Evolutionary conservation across 2,329 filamentous ascomycete species (phyloP).

Genomic region (Peltaster fructicola): DNA sequence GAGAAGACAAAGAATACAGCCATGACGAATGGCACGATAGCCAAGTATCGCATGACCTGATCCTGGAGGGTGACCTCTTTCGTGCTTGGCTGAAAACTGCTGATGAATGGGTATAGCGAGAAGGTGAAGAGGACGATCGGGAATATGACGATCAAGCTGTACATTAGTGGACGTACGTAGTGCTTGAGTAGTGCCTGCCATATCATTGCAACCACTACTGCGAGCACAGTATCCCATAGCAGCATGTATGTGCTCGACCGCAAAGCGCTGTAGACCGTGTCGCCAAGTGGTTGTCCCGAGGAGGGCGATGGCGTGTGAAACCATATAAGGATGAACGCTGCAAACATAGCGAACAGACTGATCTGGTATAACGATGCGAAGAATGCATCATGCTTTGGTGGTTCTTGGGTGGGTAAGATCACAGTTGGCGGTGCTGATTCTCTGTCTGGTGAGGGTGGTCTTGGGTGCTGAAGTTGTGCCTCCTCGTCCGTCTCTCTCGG

Average conservation of each 20-base stretch:
- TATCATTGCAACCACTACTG: constrained; percentile 67
- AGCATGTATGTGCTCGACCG: constrained; percentile 78
- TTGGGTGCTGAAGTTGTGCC: constrained; percentile 25
- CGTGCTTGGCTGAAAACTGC: constrained; percentile 64
- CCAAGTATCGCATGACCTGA: constrained; percentile 70
- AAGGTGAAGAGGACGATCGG: constrained; percentile 78
- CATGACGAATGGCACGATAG: constrained; percentile 55
- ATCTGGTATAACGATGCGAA: constrained; percentile 86
- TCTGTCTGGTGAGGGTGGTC: constrained; percentile 30
- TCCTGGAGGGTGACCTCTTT: constrained; percentile 73
- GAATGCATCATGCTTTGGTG: constrained; percentile 72
- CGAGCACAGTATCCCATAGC: constrained; percentile 78
- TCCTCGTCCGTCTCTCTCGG: constrained; percentile 36
- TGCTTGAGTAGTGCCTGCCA: constrained; percentile 82
- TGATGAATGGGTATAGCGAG: constrained; percentile 76
- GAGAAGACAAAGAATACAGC: constrained; percentile 70
- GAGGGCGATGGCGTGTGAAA: constrained; percentile 63
- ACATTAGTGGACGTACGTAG: constrained; percentile 72
- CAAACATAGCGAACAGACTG: constrained; percentile 63
- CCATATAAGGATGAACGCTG: constrained; percentile 77
- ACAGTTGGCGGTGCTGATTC: constrained; percentile 41
- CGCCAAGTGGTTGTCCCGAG: constrained; percentile 57
- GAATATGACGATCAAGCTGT: constrained; percentile 63
- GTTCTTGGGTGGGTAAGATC: constrained; percentile 43
- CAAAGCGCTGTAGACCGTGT: constrained; percentile 85